Conservation (phyloP, 306 rosid species). For the Clitoria ternatea region DNA sequence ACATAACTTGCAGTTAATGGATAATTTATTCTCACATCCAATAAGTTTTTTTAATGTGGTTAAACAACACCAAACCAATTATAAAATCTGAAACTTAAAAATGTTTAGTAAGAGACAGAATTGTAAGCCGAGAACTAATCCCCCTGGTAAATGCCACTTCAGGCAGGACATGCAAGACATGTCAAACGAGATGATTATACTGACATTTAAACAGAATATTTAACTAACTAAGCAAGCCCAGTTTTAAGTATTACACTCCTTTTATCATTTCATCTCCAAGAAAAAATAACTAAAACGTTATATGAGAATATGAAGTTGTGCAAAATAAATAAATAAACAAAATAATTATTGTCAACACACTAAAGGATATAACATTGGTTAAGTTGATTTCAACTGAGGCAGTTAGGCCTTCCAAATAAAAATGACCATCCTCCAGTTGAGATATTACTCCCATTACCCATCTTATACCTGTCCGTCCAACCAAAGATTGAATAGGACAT, state of each 20-base stretch:
- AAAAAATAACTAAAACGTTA: not conserved
- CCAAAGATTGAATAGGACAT: constrained; percentile 86
- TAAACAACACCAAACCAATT: not conserved
- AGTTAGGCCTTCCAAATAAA: constrained; percentile 74
- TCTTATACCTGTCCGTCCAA: constrained; percentile 67
- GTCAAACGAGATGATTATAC: not conserved
- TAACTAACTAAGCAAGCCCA: not conserved
- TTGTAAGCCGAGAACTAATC: not conserved
- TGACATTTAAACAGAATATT: constrained; percentile 5
- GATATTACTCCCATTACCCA: constrained; percentile 86
- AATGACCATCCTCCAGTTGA: constrained; percentile 80
- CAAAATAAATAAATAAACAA: constrained; percentile 11
- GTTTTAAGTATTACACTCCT: not conserved
- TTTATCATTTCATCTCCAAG: not conserved
- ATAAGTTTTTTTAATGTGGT: not conserved
- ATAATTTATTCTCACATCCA: not conserved
- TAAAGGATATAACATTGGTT: constrained; percentile 79
- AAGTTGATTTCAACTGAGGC: constrained; percentile 72
- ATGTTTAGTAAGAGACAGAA: not conserved
- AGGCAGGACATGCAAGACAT: not conserved
- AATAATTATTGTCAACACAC: not conserved
- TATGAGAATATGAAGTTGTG: not conserved
- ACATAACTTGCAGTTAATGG: not conserved
- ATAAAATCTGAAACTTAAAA: not conserved
- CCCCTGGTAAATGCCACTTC: not conserved